Conservation (phyloP, 2,329 filamentous ascomycete species). For the Lithohypha guttulata region DNA sequence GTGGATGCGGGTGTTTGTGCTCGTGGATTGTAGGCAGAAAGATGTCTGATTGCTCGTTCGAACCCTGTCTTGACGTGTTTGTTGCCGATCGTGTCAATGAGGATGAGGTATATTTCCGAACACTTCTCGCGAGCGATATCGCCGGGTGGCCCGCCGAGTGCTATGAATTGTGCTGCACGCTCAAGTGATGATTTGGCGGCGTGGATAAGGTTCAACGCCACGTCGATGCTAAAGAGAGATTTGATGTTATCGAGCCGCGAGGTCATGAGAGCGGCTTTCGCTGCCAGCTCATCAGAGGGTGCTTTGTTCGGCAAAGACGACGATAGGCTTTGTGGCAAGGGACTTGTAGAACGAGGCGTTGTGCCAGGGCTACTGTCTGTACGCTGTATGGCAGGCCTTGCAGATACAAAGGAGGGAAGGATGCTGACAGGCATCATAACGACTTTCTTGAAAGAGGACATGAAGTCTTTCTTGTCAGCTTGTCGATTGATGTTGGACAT, state of each 20-base stretch:
- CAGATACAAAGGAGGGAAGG: slow-evolving; percentile 58
- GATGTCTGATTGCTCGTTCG: slow-evolving; percentile 79
- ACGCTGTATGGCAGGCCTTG: slow-evolving; percentile 20
- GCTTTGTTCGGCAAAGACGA: slow-evolving; percentile 49
- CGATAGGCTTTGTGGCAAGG: slow-evolving; percentile 27
- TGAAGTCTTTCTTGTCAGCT: slow-evolving; percentile 90
- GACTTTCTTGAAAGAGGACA: slow-evolving; percentile 95
- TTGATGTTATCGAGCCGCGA: slow-evolving; percentile 88
- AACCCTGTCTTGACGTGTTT: slow-evolving; percentile 89
- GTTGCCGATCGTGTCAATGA: slow-evolving; percentile 74
- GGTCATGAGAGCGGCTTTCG: slow-evolving; percentile 96
- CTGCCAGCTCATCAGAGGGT: slow-evolving; percentile 82
- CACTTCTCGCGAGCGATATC: slow-evolving; percentile 81
- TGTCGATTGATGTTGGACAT: slow-evolving; percentile 93
- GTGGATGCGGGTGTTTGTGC: slow-evolving; percentile 57
- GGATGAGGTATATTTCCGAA: slow-evolving; percentile 71
- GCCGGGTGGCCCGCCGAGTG: slow-evolving; percentile 66
- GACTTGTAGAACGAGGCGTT: slow-evolving; percentile 23
- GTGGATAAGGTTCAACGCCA: slow-evolving; percentile 82
- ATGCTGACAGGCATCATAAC: slow-evolving; percentile 98
- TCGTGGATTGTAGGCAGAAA: slow-evolving; percentile 82
- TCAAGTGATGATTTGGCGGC: slow-evolving; percentile 79
- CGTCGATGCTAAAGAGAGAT: slow-evolving; percentile 89
- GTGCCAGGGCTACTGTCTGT: slow-evolving; percentile 1
- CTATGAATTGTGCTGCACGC: slow-evolving; percentile 70